These are phyloP conservation scores for Solanum ahanhuiri DNA, from an alignment of 257 asterid species.

Conservation along the genomic window DNA sequence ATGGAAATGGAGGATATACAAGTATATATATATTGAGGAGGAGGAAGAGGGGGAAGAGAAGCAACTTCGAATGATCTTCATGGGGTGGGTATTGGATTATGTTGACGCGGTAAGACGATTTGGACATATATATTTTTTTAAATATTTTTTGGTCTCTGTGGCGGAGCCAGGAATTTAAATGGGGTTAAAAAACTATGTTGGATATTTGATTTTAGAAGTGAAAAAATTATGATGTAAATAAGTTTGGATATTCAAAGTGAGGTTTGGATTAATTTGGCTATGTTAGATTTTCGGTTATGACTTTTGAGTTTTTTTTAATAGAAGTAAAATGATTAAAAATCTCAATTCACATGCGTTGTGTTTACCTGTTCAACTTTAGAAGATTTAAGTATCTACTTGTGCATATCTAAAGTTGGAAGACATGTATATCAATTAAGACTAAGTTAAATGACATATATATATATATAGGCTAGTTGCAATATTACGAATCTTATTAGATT, in stretches of 20 bases:
- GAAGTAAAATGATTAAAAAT: no score
- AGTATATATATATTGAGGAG: background rate
- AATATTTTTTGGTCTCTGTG: no score
- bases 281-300: background rate
- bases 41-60: background rate
- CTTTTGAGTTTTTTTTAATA: background rate
- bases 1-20: background rate
- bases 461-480: no score
- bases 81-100: background rate
- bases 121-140: background rate
- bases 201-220: background rate
- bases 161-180: background rate
- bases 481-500: no score
- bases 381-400: no score
- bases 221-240: background rate
- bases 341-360: no score
- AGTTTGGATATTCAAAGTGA: background rate
- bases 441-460: no score
- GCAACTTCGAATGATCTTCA: background rate
- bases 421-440: no score
- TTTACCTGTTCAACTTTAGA: background rate
- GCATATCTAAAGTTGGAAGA: no score
- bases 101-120: constrained; percentile 10
- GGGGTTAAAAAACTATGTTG: background rate
- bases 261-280: background rate